Percentiles rank a stretch among this genome's conserved stretches.
These are phyloP conservation scores for Fragaria nilgerrensis DNA, from an alignment of 306 rosid genomes.

Conservation along the genomic window DNA sequence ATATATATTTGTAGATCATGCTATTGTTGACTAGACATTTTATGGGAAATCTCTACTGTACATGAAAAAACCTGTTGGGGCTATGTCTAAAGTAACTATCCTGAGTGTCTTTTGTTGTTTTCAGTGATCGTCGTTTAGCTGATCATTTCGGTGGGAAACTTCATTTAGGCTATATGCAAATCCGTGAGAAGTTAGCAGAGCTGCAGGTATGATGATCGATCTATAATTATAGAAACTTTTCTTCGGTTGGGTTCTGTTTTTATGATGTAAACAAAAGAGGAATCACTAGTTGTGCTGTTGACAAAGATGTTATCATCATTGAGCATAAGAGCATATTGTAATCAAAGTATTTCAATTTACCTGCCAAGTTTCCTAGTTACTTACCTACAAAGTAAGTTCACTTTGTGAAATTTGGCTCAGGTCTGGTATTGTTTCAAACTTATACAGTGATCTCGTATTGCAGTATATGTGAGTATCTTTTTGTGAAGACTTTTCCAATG, in stretches of 20 bases:
- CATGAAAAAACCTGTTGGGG: slow-evolving; percentile 23
- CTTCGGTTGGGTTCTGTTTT: slow-evolving; percentile 5
- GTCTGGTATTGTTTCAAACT: slow-evolving; percentile 39
- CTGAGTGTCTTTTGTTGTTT: slow-evolving; percentile 39
- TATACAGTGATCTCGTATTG: slow-evolving; percentile 34
- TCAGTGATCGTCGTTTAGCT: slow-evolving; percentile 98
- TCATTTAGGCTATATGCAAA: slow-evolving; percentile 98
- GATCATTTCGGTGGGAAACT: slow-evolving; percentile 99
- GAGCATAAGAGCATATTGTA: neutral
- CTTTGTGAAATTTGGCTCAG: slow-evolving; percentile 47
- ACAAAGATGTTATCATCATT: neutral
- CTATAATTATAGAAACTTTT: slow-evolving; percentile 2
- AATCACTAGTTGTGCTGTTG: neutral
- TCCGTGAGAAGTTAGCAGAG: slow-evolving; percentile 92
- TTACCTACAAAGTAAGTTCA: slow-evolving; percentile 16
- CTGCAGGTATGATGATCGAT: slow-evolving; percentile 65
- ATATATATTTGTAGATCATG: slow-evolving; percentile 81
- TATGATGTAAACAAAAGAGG: slow-evolving; percentile 6
- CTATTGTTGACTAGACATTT: slow-evolving; percentile 60
- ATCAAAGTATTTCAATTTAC: neutral
- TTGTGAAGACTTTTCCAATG: slow-evolving; percentile 2
- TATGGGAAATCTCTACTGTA: slow-evolving; percentile 44
- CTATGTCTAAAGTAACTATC: slow-evolving; percentile 26
- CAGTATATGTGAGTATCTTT: slow-evolving; percentile 35
- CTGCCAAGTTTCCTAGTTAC: slow-evolving; percentile 14